These are phyloP conservation scores for Nannochloropsis granulata DNA, from an alignment of 108 stramenopile species.

Conservation along the genomic window DNA sequence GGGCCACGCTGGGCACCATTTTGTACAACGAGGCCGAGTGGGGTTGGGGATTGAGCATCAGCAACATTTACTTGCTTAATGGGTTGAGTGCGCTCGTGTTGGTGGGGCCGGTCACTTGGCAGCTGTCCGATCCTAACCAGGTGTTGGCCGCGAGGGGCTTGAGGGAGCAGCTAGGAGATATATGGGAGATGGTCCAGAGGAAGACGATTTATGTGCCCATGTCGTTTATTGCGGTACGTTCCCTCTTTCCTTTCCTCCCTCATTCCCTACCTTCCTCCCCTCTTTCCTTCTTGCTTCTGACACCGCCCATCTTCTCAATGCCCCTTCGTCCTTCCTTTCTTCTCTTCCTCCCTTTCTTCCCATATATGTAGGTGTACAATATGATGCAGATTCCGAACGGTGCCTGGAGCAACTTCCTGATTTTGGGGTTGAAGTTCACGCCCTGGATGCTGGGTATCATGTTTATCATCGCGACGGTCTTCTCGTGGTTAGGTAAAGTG, in stretches of 20 bases:
- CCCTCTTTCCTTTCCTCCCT: no score
- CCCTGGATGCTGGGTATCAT: slow-evolving; percentile 17
- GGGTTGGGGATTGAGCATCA: slow-evolving; percentile 44
- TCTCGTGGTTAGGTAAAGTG: neutral
- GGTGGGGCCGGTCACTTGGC: slow-evolving; percentile 33
- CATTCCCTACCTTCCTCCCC: no score
- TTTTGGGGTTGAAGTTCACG: slow-evolving; percentile 21
- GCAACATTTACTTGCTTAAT: slow-evolving; percentile 38
- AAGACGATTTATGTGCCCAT: slow-evolving; percentile 33
- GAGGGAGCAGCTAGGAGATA: slow-evolving; percentile 4
- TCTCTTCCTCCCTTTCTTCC: no score
- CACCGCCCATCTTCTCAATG: no score
- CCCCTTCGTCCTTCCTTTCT: no score
- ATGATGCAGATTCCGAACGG: slow-evolving; percentile 33
- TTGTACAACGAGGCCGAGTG: slow-evolving; percentile 46
- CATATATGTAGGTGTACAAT: neutral
- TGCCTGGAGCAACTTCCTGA: slow-evolving; percentile 40
- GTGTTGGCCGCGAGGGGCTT: neutral
- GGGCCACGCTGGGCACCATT: slow-evolving; percentile 36
- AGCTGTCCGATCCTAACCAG: slow-evolving; percentile 20
- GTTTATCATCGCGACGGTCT: neutral
- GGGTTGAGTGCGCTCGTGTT: slow-evolving; percentile 42
- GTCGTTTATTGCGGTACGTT: slow-evolving; percentile 6
- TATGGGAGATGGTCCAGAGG: slow-evolving; percentile 41
- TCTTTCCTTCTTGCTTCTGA: no score